Evolutionary conservation across 1,284 basidiomycete genomes (phyloP).

Genomic region (Mycocalia duriaeana): DNA sequence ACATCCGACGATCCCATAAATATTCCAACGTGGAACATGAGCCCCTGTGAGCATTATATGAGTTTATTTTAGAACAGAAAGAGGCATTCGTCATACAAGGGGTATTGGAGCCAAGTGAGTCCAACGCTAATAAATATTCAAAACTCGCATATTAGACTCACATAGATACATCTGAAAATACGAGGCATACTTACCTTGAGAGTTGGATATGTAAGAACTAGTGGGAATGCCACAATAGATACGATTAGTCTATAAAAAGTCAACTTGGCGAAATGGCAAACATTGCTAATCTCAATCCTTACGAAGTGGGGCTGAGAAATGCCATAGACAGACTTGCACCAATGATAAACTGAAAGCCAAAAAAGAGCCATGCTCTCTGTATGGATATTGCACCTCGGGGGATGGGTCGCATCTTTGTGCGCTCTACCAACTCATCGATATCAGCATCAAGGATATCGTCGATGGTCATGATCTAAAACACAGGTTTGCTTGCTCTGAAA

Average conservation of each 20-base stretch:
- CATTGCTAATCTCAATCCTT: background rate
- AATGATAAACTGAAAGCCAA: slow-evolving; percentile 18
- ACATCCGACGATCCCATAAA: slow-evolving; percentile 30
- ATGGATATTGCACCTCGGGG: slow-evolving; percentile 25
- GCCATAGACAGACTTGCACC: slow-evolving; percentile 12
- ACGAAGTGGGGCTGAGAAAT: background rate
- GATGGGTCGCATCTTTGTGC: slow-evolving; percentile 23
- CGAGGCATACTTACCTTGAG: slow-evolving; percentile 19
- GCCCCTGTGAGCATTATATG: slow-evolving; percentile 15
- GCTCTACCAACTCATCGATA: slow-evolving; percentile 23
- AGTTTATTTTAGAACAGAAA: background rate
- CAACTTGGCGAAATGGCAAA: background rate
- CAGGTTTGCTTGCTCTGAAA: background rate
- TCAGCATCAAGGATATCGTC: slow-evolving; percentile 27
- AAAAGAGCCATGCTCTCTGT: slow-evolving; percentile 26
- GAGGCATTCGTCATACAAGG: too few relatives aligned
- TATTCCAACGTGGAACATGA: slow-evolving; percentile 29
- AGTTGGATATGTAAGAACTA: slow-evolving; percentile 28
- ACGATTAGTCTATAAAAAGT: slow-evolving; percentile 17
- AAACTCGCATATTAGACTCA: too few relatives aligned
- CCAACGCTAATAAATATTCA: background rate
- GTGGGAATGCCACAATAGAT: slow-evolving; percentile 22
- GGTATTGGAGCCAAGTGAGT: background rate
- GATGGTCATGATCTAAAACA: slow-evolving; percentile 27
- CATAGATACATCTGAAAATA: too few relatives aligned